Conservation (phyloP, 768 basidiomycete species). For the Favolaschia claudopus region DNA sequence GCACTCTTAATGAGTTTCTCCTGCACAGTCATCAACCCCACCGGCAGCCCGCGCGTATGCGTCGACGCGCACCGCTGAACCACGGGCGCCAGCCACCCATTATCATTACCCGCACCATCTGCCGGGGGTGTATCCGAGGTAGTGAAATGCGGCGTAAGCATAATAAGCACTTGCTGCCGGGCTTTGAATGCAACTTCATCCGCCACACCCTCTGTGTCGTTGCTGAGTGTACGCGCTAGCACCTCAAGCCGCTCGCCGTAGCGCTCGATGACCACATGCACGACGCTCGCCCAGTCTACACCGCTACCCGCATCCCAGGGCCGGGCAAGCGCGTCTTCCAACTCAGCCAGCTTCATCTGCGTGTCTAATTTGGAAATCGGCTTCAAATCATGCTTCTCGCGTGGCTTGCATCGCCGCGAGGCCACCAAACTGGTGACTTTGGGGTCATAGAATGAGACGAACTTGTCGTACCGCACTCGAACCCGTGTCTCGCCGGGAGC, state of each 20-base stretch:
- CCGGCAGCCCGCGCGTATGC: not conserved
- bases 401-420: not conserved
- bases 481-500: constrained; percentile 17
- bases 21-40: not conserved
- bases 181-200: constrained; percentile 8
- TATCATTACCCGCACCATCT: not conserved
- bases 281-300: constrained; percentile 17
- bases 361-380: not conserved
- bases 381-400: constrained; percentile 5
- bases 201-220: not conserved
- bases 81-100: constrained; percentile 14
- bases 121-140: not conserved
- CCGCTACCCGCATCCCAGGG: constrained; percentile 14
- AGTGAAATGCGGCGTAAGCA: constrained; percentile 15
- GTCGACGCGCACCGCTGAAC: constrained; percentile 5
- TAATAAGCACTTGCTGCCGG: constrained; percentile 12
- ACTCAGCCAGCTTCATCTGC: constrained; percentile 1
- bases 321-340: constrained; percentile 1
- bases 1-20: constrained; percentile 2
- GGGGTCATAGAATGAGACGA: constrained; percentile 13
- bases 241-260: constrained; percentile 15
- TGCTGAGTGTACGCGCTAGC: constrained; percentile 1
- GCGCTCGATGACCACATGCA: constrained; percentile 14
- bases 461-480: constrained; percentile 5
- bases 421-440: not conserved